These are phyloP conservation scores for Cenchrus fungigraminus DNA, from an alignment of 176 grass and related monocot species.

Conservation along the genomic window DNA sequence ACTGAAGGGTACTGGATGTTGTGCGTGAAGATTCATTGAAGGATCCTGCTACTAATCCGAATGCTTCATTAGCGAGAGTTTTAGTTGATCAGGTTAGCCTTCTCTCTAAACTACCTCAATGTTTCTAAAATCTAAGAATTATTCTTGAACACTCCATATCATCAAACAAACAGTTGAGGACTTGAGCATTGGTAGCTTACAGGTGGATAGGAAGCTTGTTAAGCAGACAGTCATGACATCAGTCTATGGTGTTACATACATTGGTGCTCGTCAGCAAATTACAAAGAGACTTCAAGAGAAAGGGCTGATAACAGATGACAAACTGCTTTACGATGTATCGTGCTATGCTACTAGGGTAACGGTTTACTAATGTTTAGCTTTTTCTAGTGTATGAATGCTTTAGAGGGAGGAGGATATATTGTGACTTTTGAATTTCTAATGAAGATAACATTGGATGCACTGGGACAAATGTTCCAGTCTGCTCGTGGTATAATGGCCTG, in stretches of 20 bases:
- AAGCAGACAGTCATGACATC: constrained; percentile 99
- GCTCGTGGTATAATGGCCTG: constrained; percentile 92
- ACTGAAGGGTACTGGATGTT: constrained; percentile 77
- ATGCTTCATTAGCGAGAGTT: constrained; percentile 75
- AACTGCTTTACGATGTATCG: constrained; percentile 70
- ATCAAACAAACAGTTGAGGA: constrained; percentile 53
- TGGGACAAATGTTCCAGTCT: constrained; percentile 96
- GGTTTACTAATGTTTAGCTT: constrained; percentile 22
- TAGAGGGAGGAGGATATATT: constrained; percentile 16
- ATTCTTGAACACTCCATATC: constrained; percentile 31
- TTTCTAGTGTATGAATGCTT: constrained; percentile 1
- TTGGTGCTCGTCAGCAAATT: constrained; percentile 94
- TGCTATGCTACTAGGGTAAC: constrained; percentile 83
- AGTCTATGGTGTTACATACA: constrained; percentile 96
- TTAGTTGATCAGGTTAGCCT: constrained; percentile 89
- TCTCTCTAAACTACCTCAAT: background rate
- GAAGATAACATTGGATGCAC: constrained; percentile 88
- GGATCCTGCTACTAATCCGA: constrained; percentile 66
- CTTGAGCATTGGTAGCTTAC: constrained; percentile 62
- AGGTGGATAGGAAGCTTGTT: constrained; percentile 98
- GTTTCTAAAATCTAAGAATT: constrained; percentile 13
- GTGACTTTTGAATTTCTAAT: constrained; percentile 43
- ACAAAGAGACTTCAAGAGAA: constrained; percentile 87
- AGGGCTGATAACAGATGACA: constrained; percentile 83
- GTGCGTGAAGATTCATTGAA: constrained; percentile 73